Evolutionary conservation across 352 stramenopile species (phyloP), one percentile per base, ranked within the genome.

Genomic region (Peronospora belbahrii): DNA sequence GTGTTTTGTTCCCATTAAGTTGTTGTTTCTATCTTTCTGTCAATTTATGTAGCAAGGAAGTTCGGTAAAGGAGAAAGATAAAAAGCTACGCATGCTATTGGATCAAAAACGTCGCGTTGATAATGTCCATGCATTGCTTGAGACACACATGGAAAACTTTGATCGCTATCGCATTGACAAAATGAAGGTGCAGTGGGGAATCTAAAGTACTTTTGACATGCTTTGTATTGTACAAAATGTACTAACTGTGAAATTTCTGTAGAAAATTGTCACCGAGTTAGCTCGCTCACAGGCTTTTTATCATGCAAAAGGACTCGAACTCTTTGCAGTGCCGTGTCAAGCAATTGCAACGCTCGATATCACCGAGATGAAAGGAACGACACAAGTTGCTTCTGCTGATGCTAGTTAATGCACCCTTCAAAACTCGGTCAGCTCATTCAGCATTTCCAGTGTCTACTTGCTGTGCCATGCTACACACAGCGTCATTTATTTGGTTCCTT

Each of bases 31-130:
- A 35, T 9, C 11, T 35, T 24, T 25, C 32, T 6, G 3, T 52
- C 13, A 10, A 39, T 42, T 10, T 32, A n/a, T n/a, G n/a, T n/a
- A 86, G 75, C 53, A 67, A 30, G 54, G 66, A 15, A 72, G 63
- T 20, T 69, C 68, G 0, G 60, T 45, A 0, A 85, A 68, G 45
- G 80, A 88, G 28, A 84, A 83, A 37, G 81, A 93, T 38, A 90
- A 87, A 49, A 87, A 87, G 43, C 48, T 85, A 17, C 65, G 81
- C 13, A 81, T 93, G 67, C 61, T 93, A 18, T 83, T 75, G 11
- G 81, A 93, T 52, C 81, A 93, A 44, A 82, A 83, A 41, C 78
- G 81, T 6, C 78, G 81, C 11, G 79, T 89, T 1, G 81, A 93
- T 38, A 93, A 93, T 39, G 78, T 86, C 9, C 90, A 88, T 25